These are phyloP conservation scores for Lycium ferocissimum DNA, from an alignment of 257 asterid species.

Conservation along the genomic window DNA sequence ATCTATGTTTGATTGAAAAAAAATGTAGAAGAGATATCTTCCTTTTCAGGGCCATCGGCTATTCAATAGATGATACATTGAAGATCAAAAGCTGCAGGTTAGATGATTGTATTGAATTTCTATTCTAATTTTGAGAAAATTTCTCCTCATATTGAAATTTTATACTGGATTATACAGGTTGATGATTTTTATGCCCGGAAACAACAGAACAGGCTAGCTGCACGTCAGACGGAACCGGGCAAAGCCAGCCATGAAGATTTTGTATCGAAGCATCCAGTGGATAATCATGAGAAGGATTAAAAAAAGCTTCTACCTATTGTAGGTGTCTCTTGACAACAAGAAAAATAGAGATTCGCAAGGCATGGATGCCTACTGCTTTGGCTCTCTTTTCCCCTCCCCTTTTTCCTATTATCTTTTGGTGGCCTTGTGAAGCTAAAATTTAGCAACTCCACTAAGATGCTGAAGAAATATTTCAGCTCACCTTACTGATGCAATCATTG, in stretches of 20 bases:
- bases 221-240: slow-evolving; percentile 70
- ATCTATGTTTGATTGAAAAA: too few species aligned
- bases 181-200: slow-evolving; percentile 61
- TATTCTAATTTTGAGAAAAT: slow-evolving; percentile 24
- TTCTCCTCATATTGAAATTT: slow-evolving; percentile 24
- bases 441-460: not conserved
- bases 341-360: slow-evolving; percentile 89
- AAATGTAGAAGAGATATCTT: not conserved
- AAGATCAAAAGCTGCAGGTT: slow-evolving; percentile 74
- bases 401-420: not conserved
- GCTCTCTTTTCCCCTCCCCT: slow-evolving; percentile 27
- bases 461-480: not conserved
- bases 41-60: slow-evolving; percentile 72
- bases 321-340: slow-evolving; percentile 76
- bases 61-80: slow-evolving; percentile 79
- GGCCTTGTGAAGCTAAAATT: slow-evolving; percentile 12
- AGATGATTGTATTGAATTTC: slow-evolving; percentile 30
- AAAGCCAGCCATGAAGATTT: slow-evolving; percentile 83
- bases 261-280: slow-evolving; percentile 46
- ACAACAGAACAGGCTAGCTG: slow-evolving; percentile 67
- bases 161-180: slow-evolving; percentile 23
- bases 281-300: slow-evolving; percentile 35
- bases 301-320: slow-evolving; percentile 74
- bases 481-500: slow-evolving; percentile 9
- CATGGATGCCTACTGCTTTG: slow-evolving; percentile 86